Percentiles rank a stretch among this genome's conserved stretches.
Evolutionary conservation across 805 yeast genomes (phyloP).

Genomic region (Wickerhamiella dianesei): DNA sequence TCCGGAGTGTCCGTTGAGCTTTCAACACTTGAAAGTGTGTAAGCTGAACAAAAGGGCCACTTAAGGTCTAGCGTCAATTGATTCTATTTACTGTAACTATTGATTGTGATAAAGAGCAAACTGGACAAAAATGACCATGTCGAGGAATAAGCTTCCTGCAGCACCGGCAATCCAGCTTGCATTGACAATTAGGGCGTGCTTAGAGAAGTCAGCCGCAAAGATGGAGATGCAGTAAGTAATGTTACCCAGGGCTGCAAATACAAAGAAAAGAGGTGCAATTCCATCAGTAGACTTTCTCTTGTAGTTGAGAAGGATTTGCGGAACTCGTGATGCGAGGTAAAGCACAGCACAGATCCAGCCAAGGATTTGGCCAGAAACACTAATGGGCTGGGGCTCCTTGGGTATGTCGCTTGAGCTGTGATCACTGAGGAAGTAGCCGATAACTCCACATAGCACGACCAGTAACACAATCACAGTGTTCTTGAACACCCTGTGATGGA

Average conservation of each 20-base stretch:
- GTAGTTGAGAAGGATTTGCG: constrained; percentile 78
- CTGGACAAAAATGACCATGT: constrained; percentile 71
- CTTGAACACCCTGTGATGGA: constrained; percentile 11
- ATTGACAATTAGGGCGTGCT: constrained; percentile 61
- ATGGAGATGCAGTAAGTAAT: constrained; percentile 81
- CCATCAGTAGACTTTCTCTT: constrained; percentile 90
- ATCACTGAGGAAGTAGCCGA: constrained; percentile 75
- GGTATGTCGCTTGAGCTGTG: constrained; percentile 31
- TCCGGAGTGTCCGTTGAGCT: too few relatives aligned
- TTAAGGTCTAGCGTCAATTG: background rate
- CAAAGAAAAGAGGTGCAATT: constrained; percentile 79
- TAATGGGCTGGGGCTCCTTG: constrained; percentile 37
- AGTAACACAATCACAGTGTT: constrained; percentile 41
- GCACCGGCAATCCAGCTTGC: constrained; percentile 90
- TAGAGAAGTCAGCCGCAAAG: constrained; percentile 50
- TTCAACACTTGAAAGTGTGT: background rate
- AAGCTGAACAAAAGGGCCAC: background rate
- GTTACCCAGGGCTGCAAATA: constrained; percentile 92
- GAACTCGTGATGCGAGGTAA: constrained; percentile 72
- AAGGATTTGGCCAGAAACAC: constrained; percentile 70
- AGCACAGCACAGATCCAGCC: constrained; percentile 48
- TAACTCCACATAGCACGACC: constrained; percentile 64
- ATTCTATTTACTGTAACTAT: constrained; percentile 7
- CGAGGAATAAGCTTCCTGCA: constrained; percentile 72
- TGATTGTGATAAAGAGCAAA: constrained; percentile 50